Base-by-base conservation (phyloP, 2,329 filamentous ascomycete species). In the Exophiala viscosa region DNA sequence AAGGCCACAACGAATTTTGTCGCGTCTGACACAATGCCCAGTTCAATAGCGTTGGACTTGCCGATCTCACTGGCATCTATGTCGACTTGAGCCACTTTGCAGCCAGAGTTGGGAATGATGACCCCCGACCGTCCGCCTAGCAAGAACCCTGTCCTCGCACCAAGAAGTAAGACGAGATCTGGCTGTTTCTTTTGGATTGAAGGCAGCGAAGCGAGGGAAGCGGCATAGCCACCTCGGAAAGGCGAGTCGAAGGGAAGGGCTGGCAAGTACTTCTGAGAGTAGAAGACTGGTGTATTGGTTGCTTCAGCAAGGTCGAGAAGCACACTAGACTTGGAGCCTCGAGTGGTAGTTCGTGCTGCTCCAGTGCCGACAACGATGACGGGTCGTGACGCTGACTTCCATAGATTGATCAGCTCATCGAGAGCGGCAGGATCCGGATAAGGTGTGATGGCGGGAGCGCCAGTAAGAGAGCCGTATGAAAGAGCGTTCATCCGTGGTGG, bases 341-440 rank as follows among this genome's bases (percentile, higher is more conserved):
- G 20, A 56, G 59, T 13, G 57, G 60, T 52, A 52, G 40, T 57
- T 31, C 46, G 42, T n/a, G 55, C 59, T 14, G 67, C 69, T 1
- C 73, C 73, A 5, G 71, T 75, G 5, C 73, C 71, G 5, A 68
- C 66, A 13, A 76, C 71, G 14, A 76, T 68, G 2, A 64, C 70
- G 3, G 73, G 73, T 35, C 73, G 58, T 20, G 68, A 59, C 1
- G 73, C 69, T 5, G 53, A 55, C 28, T 66, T 64, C 53, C 70
- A 62, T 28, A 74, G 59, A 10, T 53, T 36, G 18, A 66, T 42
- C 3, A 69, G 61, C 18, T 65, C 59, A n/a, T 67, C 63, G 7
- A 75, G 51, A 3, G 72, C 69, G 1, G 58, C 60, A 4, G 61
- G 59, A 55, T 73, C 66, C 1, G 73, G 71, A 1, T 67, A 69